Base-by-base conservation (phyloP, 495 filamentous ascomycete species). In the Tuber umbilicatum region DNA sequence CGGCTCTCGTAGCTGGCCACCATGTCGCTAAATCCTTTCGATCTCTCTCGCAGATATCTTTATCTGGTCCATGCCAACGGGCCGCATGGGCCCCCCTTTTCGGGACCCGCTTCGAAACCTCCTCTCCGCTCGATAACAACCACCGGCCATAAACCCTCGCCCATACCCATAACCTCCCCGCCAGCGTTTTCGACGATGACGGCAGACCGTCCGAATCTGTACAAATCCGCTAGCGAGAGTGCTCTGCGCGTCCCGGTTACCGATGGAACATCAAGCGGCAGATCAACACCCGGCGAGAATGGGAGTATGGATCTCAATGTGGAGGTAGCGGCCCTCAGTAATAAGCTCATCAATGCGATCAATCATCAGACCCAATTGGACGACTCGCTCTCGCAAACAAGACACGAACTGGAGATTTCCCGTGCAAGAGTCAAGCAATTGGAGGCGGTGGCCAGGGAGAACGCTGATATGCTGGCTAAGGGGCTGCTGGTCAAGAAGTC, bases 361-460 rank as follows among this genome's bases (percentile, higher is more conserved):
- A 99, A 99, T 82, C 92, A 95, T 81, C 96, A 98, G 85, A 97
- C 95, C 6, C 92, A 86, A 41, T 86, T 99, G 40, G 95, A 99
- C 81, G 95, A 99, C 81, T 92, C 88, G 42, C 86, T 99, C 69
- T 90, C 92, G 71, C 90, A 87, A 38, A 92, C 94, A 38, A 88
- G 92, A 27, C 90, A 94, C 82, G 93, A 97, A 80, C 82, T 99
- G 71, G 93, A 97, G 70, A 81, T 87, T n/a, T 88, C 93, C 6
- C 87, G 87, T 74, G 88, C 89, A 70, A 88, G 86, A 83, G 85
- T 97, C 68, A 87, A 85, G 72, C 85, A 90, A 69, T 84, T 97
- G 47, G 91, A 97, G 83, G 84, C 85, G 14, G 86, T 88, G 74
- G 89, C 89, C 73, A 85, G 91, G 76, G 88, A 92, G 60, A 89